Evolutionary conservation across 257 asterid species (phyloP).

Genomic region (Plectranthus barbatus): DNA sequence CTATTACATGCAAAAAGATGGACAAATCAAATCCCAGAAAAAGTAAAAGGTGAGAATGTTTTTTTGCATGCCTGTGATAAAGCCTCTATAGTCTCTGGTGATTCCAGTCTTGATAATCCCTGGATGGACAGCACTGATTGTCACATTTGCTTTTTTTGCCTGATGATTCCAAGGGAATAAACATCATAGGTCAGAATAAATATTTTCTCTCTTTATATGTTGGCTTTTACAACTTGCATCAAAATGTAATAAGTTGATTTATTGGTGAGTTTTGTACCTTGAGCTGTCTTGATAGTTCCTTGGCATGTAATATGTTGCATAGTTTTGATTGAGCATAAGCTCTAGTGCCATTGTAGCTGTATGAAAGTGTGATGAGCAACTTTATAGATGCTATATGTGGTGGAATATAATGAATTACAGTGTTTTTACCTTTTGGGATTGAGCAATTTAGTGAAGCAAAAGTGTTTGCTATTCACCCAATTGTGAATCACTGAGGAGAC

Average conservation of each 20-base stretch:
- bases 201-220: neutral
- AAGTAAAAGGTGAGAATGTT: neutral
- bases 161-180: slow-evolving; percentile 21
- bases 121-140: slow-evolving; percentile 88
- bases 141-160: slow-evolving; percentile 81
- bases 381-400: neutral
- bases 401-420: neutral
- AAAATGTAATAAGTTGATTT: neutral
- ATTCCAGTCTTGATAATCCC: slow-evolving; percentile 94
- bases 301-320: slow-evolving; percentile 86
- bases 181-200: neutral
- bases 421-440: slow-evolving; percentile 54
- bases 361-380: neutral
- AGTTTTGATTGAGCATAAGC: slow-evolving; percentile 89
- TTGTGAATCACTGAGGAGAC: slow-evolving; percentile 79
- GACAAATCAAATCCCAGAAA: neutral
- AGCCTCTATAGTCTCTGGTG: slow-evolving; percentile 84
- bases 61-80: slow-evolving; percentile 73
- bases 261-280: slow-evolving; percentile 37
- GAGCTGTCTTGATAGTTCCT: slow-evolving; percentile 74
- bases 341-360: slow-evolving; percentile 77
- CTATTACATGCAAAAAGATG: neutral
- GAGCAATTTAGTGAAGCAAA: slow-evolving; percentile 56
- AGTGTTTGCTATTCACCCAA: slow-evolving; percentile 58
- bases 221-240: neutral